Evolutionary conservation across 225 moss, liverwort and hornwort species (phyloP).

Genomic region (Takakia lepidozioides): DNA sequence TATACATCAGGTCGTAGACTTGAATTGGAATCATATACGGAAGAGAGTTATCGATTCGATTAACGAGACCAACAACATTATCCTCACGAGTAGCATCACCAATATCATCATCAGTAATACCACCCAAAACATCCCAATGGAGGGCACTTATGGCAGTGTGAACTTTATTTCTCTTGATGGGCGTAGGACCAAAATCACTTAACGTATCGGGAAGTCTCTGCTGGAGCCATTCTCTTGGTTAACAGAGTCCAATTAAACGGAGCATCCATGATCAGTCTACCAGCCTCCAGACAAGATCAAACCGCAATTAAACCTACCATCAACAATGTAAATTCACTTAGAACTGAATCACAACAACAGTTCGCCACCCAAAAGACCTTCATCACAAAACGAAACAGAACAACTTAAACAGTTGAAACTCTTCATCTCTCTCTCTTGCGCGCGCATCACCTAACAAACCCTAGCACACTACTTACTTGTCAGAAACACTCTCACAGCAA

Average conservation of each 20-base stretch:
- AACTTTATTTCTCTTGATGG: neutral
- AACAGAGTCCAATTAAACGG: neutral
- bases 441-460: too few species aligned
- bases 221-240: constrained; percentile 5
- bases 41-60: neutral
- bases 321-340: constrained; percentile 3
- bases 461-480: too few species aligned
- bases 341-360: constrained; percentile 4
- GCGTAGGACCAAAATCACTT: constrained; percentile 2
- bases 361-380: constrained; percentile 1
- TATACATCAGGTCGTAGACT: neutral
- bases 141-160: neutral
- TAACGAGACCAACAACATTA: constrained; percentile 2
- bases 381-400: too few species aligned
- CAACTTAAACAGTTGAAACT: too few species aligned
- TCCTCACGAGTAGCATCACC: too few species aligned
- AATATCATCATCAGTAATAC: too few species aligned
- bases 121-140: neutral
- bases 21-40: neutral
- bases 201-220: neutral
- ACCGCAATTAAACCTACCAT: constrained; percentile 2
- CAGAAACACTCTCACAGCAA: too few species aligned
- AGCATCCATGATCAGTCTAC: constrained; percentile 4
- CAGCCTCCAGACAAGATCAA: neutral
- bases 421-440: too few species aligned